Evolutionary conservation across 257 asterid species (phyloP), one percentile per base, ranked within the genome.

Genomic region (Linaria vulgaris): DNA sequence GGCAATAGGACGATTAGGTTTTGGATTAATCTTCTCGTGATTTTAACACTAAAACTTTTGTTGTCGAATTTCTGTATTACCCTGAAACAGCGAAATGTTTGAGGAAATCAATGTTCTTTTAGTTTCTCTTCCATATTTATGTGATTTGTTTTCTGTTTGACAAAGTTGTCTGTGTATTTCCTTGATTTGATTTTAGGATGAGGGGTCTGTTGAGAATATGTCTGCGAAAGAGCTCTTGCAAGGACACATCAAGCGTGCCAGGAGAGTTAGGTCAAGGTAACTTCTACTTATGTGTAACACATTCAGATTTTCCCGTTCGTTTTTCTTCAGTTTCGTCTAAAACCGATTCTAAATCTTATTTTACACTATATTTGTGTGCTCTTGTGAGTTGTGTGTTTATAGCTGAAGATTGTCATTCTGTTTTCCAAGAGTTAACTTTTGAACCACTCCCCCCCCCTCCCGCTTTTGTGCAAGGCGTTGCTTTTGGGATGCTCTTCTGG

Each of bases 181-280:
- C 56, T 54, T 63, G 21, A 60, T 72, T 27, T 59, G 20, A 53
- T 77, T 75, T 75, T 86, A 88, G 98, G 95, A 72, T 52, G 79
- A 81, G 63, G 88, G 51, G 49, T 80, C 91, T 56, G 67, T 75
- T 72, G 96, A 83, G 69, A 61, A 79, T 64, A 69, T 85, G 78
- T 80, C 96, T 34, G 74, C 77, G 21, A 70, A 78, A 51, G 95
- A 88, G 70, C 84, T 91, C 66, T 78, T 91, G 82, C 91, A 85
- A 66, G 75, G 77, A 56, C 96, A 88, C 73, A 76, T 91, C 74
- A 86, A 78, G 69, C 98, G 85, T 64, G 96, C 98, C 61, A 91
- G 88, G 85, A 83, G 80, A 73, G 85, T 91, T 55, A 82, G 98
- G 54, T 83, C 90, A 52, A 74, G 89, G 98, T 91, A 86, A 71